These are phyloP conservation scores for Boletus fagicola DNA, from an alignment of 768 basidiomycete genomes.

Conservation along the genomic window DNA sequence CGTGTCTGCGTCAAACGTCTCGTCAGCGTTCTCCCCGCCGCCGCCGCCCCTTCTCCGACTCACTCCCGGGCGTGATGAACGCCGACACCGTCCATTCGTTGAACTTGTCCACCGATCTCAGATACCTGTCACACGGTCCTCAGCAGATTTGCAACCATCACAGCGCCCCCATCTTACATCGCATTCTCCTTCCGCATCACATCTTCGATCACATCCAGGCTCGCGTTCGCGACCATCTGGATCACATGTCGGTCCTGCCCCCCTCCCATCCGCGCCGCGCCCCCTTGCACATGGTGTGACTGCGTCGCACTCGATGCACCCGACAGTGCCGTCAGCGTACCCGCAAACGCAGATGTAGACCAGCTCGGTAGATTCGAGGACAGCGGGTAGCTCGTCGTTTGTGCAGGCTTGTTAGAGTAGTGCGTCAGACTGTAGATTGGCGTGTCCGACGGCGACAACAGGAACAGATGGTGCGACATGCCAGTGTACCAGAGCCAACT, in stretches of 20 bases:
- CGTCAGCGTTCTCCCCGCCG: constrained; percentile 1
- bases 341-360: constrained; percentile 90
- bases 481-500: constrained; percentile 1
- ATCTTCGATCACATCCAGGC: constrained; percentile 93
- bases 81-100: constrained; percentile 99
- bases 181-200: constrained; percentile 76
- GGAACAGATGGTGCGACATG: constrained; percentile 87
- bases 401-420: constrained; percentile 71
- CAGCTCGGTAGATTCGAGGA: constrained; percentile 84
- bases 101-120: constrained; percentile 94
- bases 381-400: constrained; percentile 60
- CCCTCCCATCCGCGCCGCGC: constrained; percentile 66
- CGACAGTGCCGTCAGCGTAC: constrained; percentile 82
- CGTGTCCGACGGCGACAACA: constrained; percentile 83
- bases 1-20: constrained; percentile 57
- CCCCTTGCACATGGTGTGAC: constrained; percentile 56
- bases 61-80: constrained; percentile 93
- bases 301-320: constrained; percentile 79
- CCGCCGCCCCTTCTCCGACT: constrained; percentile 28
- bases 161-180: constrained; percentile 55
- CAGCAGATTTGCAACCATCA: constrained; percentile 12
- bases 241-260: constrained; percentile 91
- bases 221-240: constrained; percentile 98
- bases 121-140: constrained; percentile 62
- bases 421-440: constrained; percentile 83